A percentile compares a stretch with the other conserved stretches of the same genome.
phyloP scores from a whole-genome alignment of 139 green algal genomes.

The Astrephomene gubernaculifera region DNA sequence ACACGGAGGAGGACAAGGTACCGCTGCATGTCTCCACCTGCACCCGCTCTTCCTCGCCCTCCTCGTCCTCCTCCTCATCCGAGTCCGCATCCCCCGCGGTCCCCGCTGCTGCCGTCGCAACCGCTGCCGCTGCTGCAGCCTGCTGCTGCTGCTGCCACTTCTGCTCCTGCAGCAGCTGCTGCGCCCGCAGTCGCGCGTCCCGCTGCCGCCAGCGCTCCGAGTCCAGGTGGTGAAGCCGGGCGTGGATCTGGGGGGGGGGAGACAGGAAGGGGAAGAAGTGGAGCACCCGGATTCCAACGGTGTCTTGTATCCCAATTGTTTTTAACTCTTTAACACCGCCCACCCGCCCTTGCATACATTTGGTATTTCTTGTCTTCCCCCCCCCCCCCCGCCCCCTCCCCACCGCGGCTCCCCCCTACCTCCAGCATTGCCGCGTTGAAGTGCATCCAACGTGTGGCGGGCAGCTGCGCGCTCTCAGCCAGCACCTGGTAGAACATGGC shows the following conservation, averaged over 20 bases:
- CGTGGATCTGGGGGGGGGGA: conserved; percentile 52
- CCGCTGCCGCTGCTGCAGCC: background rate
- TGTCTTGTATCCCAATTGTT: too few species aligned
- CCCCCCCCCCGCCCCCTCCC: too few species aligned
- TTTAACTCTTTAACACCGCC: too few species aligned
- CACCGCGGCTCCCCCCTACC: conserved; percentile 30
- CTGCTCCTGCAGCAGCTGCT: background rate
- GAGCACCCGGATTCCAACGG: too few species aligned
- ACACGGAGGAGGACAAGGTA: too few species aligned
- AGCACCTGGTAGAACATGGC: conserved; percentile 68
- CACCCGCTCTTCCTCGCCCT: background rate
- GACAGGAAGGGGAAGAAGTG: too few species aligned
- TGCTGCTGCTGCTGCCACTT: background rate
- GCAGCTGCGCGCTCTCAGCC: conserved; percentile 6
- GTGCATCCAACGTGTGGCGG: conserved; percentile 70
- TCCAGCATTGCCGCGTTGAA: conserved; percentile 89
- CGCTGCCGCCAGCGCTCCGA: conserved; percentile 41
- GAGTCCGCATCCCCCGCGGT: conserved; percentile 22
- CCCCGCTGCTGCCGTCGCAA: background rate
- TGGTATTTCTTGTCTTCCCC: background rate
- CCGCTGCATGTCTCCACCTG: too few species aligned
- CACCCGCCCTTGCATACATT: too few species aligned
- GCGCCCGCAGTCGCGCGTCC: background rate
- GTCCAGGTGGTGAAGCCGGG: conserved; percentile 67
- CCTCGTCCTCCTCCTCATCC: conserved; percentile 3